Conservation (phyloP, 148 eudicot species). For the Fagopyrum homotropicum region DNA sequence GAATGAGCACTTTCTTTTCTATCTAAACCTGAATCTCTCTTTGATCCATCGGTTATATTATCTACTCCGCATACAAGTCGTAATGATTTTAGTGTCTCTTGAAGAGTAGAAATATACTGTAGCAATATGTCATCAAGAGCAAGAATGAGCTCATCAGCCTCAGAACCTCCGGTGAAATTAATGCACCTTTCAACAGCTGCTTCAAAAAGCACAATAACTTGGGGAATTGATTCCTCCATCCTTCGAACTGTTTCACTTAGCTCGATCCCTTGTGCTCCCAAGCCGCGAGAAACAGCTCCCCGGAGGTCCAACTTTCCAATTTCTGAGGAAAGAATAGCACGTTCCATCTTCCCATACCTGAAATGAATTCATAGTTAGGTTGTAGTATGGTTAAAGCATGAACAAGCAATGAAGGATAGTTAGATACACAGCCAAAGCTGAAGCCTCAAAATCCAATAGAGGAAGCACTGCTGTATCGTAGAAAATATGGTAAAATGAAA, state of each 20-base stretch:
- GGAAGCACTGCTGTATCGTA: background rate
- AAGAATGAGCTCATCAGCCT: slow-evolving; percentile 82
- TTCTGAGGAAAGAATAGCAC: slow-evolving; percentile 70
- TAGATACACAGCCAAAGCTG: background rate
- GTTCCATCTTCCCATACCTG: slow-evolving; percentile 97
- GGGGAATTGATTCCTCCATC: slow-evolving; percentile 96
- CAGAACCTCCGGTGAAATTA: slow-evolving; percentile 92
- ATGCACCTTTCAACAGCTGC: slow-evolving; percentile 89
- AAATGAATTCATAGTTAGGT: background rate
- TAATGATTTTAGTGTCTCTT: slow-evolving; percentile 71
- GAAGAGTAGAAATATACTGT: slow-evolving; percentile 72
- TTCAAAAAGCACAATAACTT: slow-evolving; percentile 86
- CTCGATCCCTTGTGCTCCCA: slow-evolving; percentile 94
- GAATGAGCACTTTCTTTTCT: slow-evolving; percentile 61
- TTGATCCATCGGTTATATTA: slow-evolving; percentile 42
- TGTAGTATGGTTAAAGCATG: slow-evolving; percentile 5
- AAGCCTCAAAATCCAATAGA: background rate
- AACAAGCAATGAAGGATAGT: background rate
- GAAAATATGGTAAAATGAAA: background rate
- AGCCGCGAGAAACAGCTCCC: slow-evolving; percentile 83
- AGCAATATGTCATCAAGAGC: slow-evolving; percentile 78
- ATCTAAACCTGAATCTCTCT: slow-evolving; percentile 57
- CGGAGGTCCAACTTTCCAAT: slow-evolving; percentile 78
- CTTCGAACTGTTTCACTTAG: slow-evolving; percentile 96
- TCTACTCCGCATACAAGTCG: slow-evolving; percentile 84